phyloP scores from a whole-genome alignment of 2,329 filamentous ascomycete species.

The Fusarium sp. region DNA sequence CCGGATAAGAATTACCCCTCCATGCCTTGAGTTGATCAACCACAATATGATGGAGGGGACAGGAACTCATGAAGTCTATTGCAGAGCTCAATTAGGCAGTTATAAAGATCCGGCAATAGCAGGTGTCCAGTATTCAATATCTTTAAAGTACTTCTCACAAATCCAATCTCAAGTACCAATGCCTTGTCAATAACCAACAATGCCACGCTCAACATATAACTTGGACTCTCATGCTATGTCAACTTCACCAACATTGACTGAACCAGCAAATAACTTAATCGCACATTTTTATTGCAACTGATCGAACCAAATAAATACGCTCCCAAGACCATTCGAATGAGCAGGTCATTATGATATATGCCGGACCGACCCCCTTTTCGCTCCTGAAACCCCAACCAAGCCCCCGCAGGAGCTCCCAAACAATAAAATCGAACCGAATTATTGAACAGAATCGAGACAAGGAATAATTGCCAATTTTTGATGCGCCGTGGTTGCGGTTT shows the following conservation, averaged over 20 bases:
- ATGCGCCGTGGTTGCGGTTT: slow-evolving; percentile 37
- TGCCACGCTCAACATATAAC: neutral
- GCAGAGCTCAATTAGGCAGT: neutral
- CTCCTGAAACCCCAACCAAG: slow-evolving; percentile 6
- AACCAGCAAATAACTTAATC: neutral
- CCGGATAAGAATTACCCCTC: slow-evolving; percentile 31
- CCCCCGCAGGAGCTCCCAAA: slow-evolving; percentile 4
- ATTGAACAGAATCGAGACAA: slow-evolving; percentile 23
- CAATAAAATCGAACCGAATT: slow-evolving; percentile 29
- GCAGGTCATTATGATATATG: slow-evolving; percentile 20
- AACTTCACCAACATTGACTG: neutral
- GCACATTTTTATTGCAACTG: slow-evolving; percentile 27
- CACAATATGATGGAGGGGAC: neutral
- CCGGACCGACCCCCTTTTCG: slow-evolving; percentile 11
- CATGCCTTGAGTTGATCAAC: slow-evolving; percentile 1
- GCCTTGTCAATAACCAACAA: neutral
- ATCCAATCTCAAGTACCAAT: neutral
- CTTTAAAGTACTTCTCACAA: neutral
- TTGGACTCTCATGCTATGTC: neutral
- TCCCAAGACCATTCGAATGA: slow-evolving; percentile 20
- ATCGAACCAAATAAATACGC: slow-evolving; percentile 27
- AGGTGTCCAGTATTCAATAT: neutral
- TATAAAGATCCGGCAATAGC: neutral
- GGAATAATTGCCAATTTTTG: slow-evolving; percentile 37
- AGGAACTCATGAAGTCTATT: neutral